These are phyloP conservation scores for Monosporozyma aerobia DNA, from an alignment of 805 yeast genomes.

Conservation along the genomic window DNA sequence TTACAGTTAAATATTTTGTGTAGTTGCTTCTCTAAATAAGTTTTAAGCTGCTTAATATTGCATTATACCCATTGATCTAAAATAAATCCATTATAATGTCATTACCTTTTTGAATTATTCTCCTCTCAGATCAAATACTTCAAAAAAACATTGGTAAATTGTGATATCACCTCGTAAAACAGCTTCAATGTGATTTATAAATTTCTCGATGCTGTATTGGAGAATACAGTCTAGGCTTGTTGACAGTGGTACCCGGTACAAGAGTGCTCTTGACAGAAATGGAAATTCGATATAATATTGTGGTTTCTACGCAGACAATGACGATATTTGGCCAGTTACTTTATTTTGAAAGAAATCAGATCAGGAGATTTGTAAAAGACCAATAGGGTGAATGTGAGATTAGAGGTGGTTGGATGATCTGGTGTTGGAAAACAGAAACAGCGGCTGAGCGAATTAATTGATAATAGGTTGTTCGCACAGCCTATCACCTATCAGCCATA, in stretches of 20 bases:
- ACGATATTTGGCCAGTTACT: slow-evolving; percentile 48
- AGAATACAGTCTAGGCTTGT: slow-evolving; percentile 85
- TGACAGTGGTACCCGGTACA: slow-evolving; percentile 72
- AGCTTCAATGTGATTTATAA: too few species aligned
- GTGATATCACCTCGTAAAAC: slow-evolving; percentile 29
- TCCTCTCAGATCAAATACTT: too few species aligned
- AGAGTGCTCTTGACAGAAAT: slow-evolving; percentile 39
- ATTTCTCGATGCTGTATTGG: slow-evolving; percentile 46
- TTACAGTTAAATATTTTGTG: not conserved
- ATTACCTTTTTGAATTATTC: too few species aligned
- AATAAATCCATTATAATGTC: too few species aligned
- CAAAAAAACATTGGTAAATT: too few species aligned
- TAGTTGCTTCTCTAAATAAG: too few species aligned
- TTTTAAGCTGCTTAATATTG: too few species aligned
- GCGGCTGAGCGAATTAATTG: slow-evolving; percentile 49
- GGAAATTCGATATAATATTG: slow-evolving; percentile 31
- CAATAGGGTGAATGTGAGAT: slow-evolving; percentile 78
- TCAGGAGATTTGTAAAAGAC: slow-evolving; percentile 74
- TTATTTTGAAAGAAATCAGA: slow-evolving; percentile 35
- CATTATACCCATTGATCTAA: too few species aligned
- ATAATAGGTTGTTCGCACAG: slow-evolving; percentile 63
- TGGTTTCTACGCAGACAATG: slow-evolving; percentile 54
- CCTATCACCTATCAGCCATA: slow-evolving; percentile 63
- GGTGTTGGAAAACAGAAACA: slow-evolving; percentile 88
- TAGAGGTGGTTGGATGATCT: slow-evolving; percentile 81